phyloP scores from a whole-genome alignment of 192 early-diverging fungal genomes.

The Coemansia sp. region DNA sequence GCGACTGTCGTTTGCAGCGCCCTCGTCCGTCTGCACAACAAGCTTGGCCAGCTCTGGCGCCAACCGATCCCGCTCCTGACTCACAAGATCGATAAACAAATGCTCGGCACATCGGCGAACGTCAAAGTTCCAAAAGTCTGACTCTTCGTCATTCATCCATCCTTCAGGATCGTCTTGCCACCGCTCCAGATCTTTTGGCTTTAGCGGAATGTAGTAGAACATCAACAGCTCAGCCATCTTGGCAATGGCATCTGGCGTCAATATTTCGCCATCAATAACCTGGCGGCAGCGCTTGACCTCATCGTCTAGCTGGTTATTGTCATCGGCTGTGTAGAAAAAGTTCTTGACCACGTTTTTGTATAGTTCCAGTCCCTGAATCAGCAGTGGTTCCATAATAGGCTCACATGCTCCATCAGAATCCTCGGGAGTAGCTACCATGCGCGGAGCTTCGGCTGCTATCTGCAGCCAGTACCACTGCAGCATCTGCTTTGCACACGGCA shows the following conservation, averaged over 20 bases:
- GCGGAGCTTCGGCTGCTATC: constrained; percentile 33
- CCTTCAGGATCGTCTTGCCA: constrained; percentile 88
- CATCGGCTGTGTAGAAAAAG: constrained; percentile 34
- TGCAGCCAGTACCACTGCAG: constrained; percentile 74
- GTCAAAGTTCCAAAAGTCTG: constrained; percentile 84
- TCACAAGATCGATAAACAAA: constrained; percentile 73
- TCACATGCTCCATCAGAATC: constrained; percentile 11
- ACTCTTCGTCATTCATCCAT: constrained; percentile 74
- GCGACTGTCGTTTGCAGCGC: background rate
- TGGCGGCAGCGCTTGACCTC: constrained; percentile 52
- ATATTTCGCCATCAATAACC: constrained; percentile 60
- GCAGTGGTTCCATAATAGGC: constrained; percentile 53
- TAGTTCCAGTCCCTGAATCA: constrained; percentile 74
- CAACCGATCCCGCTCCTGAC: constrained; percentile 41
- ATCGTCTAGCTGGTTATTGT: constrained; percentile 37
- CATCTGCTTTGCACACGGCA: constrained; percentile 60
- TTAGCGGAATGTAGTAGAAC: constrained; percentile 68
- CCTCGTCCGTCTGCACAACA: constrained; percentile 14
- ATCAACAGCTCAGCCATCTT: constrained; percentile 70
- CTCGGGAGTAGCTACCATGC: constrained; percentile 12
- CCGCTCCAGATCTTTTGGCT: constrained; percentile 62
- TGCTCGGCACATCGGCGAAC: constrained; percentile 78
- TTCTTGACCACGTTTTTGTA: constrained; percentile 44
- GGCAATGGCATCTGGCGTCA: constrained; percentile 68
- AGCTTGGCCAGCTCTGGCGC: constrained; percentile 20